Percentiles rank a stretch among this genome's conserved stretches.
These are phyloP conservation scores for Paraconiothyrium brasiliense DNA, from an alignment of 2,329 filamentous ascomycete species.

Conservation along the genomic window DNA sequence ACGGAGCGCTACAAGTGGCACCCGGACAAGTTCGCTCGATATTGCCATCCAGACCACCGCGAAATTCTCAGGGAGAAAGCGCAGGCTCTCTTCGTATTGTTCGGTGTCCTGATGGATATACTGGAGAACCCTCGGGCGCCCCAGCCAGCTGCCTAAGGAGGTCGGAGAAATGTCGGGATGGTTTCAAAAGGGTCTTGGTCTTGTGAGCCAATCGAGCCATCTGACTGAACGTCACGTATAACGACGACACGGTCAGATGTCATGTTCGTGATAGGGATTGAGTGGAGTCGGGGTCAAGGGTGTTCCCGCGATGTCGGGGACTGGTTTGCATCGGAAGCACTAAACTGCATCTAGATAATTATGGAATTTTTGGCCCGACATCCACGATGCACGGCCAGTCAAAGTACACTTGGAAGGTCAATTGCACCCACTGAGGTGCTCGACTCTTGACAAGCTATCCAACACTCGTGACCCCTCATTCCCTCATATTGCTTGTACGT, in stretches of 20 bases:
- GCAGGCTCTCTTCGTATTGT: constrained; percentile 41
- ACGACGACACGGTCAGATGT: background rate
- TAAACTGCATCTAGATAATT: constrained; percentile 6
- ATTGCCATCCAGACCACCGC: constrained; percentile 31
- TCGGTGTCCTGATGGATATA: constrained; percentile 39
- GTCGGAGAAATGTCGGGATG: background rate
- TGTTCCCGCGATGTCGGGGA: constrained; percentile 4
- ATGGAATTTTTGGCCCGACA: constrained; percentile 4
- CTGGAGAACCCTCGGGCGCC: constrained; percentile 9
- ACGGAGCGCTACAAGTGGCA: constrained; percentile 43
- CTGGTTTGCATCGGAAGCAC: background rate
- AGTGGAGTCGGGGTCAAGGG: background rate
- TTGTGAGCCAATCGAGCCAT: background rate
- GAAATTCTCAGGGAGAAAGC: constrained; percentile 36
- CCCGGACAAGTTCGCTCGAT: constrained; percentile 43
- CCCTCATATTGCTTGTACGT: constrained; percentile 20
- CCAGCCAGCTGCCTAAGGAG: constrained; percentile 2
- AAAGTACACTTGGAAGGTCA: background rate
- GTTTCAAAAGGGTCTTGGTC: background rate
- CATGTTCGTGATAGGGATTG: constrained; percentile 7
- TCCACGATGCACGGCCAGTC: background rate
- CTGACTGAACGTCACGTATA: background rate
- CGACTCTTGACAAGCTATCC: background rate
- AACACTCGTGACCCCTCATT: background rate
- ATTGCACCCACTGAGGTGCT: constrained; percentile 3